Evolutionary conservation across 176 grass and related monocot species (phyloP), one percentile per base, ranked within the genome.

Genomic region (Metroxylon sagu): DNA sequence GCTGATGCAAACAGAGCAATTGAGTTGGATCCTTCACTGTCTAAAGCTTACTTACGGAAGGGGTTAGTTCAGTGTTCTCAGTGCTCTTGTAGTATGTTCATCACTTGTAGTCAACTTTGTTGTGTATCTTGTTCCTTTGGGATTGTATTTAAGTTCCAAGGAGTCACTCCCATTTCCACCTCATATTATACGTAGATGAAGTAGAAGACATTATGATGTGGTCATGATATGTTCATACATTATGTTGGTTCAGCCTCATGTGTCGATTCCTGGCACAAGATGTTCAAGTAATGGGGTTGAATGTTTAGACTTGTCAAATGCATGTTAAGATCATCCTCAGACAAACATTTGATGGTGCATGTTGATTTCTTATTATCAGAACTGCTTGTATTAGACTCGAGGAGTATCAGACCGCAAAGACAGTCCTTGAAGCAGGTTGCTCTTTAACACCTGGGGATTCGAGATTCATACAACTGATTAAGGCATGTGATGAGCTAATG

Each of bases 341-440:
- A 8, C 18, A 43, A 39, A 49, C 48, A 54, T 19, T 12, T 43
- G 35, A 43, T 43, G 8, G 12, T 31, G 8, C 56, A 60, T 56
- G 27, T 73, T 48, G 5, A 4, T 52, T 3, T 62, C n/a, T 75
- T 17, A 23, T 15, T 50, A 14, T n/a, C 71, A 95, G 89, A 30
- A 66, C 79, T 23, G 89, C 89, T 48, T 95, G 89, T 69, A 83
- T 95, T 25, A 83, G 85, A 30, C 85, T 95, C 39, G 89, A 85
- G 66, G 89, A 95, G 71, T 95, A 95, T 70, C 85, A 89, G 74
- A 95, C 85, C 55, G 89, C 85, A 66, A 95, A 95, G 74, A 60
- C 82, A 65, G 85, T 85, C 72, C 85, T 95, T 68, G 81, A 89
- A 79, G 39, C 73, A 19, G 85, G 89, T 51, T 82, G 29, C 27